Evolutionary conservation across 768 basidiomycete genomes (phyloP).

Genomic region (Mycena alexandri): DNA sequence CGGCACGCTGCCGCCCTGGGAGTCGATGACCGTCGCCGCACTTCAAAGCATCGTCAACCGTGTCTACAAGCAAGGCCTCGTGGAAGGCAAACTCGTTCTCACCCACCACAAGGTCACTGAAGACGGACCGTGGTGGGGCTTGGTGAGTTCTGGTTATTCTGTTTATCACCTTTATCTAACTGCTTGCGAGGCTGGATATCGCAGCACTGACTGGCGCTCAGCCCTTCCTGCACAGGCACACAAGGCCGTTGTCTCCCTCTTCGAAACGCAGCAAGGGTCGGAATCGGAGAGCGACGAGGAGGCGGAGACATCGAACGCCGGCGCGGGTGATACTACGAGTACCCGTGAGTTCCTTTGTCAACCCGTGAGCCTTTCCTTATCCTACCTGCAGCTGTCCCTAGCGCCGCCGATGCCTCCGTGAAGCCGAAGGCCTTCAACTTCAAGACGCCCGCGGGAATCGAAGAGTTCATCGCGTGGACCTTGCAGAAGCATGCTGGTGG

Average conservation of each 20-base stretch:
- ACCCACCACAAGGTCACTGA: background rate
- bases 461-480: background rate
- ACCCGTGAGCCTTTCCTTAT: background rate
- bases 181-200: conserved; percentile 4
- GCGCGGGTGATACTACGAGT: background rate
- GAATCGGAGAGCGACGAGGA: too few relatives aligned
- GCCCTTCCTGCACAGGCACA: background rate
- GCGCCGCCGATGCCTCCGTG: background rate
- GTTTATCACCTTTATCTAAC: background rate
- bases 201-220: background rate
- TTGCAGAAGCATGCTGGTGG: background rate
- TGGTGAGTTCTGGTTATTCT: background rate
- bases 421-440: background rate
- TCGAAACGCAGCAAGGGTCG: background rate
- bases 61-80: background rate
- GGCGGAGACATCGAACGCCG: too few relatives aligned
- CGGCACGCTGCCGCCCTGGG: conserved; percentile 2
- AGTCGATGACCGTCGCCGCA: background rate
- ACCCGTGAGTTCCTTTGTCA: background rate
- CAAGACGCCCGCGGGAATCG: background rate
- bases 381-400: background rate
- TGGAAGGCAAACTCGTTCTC: too few relatives aligned
- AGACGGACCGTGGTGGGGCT: too few relatives aligned
- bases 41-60: conserved; percentile 5
- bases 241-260: background rate